Conservation (phyloP, 352 stramenopile species). For the Phytophthora agathidicida region DNA sequence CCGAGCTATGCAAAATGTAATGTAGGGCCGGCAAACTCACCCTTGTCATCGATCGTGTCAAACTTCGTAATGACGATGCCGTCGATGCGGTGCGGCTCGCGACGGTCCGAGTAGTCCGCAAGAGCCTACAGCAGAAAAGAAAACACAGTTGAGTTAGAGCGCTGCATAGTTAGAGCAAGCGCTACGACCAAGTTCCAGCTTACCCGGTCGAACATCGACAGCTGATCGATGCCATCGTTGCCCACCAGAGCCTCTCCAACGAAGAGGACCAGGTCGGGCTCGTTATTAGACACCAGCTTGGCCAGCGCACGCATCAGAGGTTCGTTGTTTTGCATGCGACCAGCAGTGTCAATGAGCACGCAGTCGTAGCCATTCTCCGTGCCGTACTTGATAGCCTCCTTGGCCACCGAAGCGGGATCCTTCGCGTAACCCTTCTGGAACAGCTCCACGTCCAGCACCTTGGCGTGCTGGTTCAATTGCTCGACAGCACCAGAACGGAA, state of each 20-base stretch:
- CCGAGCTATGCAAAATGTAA: background rate
- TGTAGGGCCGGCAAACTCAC: slow-evolving; percentile 33
- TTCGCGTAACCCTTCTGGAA: slow-evolving; percentile 97
- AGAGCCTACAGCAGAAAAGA: slow-evolving; percentile 58
- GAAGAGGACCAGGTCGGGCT: slow-evolving; percentile 98
- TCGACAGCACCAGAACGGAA: slow-evolving; percentile 99
- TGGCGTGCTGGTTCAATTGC: slow-evolving; percentile 97
- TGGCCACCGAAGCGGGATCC: slow-evolving; percentile 95
- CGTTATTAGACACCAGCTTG: slow-evolving; percentile 97
- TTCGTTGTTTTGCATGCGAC: slow-evolving; percentile 99
- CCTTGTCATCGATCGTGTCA: slow-evolving; percentile 99
- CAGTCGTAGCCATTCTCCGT: slow-evolving; percentile 95
- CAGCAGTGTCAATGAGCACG: slow-evolving; percentile 98
- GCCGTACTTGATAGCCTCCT: slow-evolving; percentile 95
- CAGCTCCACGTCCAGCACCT: slow-evolving; percentile 95
- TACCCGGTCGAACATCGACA: slow-evolving; percentile 95
- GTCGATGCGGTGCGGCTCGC: slow-evolving; percentile 93
- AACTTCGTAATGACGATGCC: slow-evolving; percentile 99
- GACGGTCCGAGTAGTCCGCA: slow-evolving; percentile 88
- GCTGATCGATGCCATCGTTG: slow-evolving; percentile 99
- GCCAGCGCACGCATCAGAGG: slow-evolving; percentile 98
- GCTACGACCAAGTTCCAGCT: background rate
- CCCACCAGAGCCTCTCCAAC: slow-evolving; percentile 99
- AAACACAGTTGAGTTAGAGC: slow-evolving; percentile 11
- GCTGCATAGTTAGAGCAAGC: background rate